These are phyloP conservation scores for Nemophila menziesii DNA, from an alignment of 257 asterid genomes.

Conservation along the genomic window DNA sequence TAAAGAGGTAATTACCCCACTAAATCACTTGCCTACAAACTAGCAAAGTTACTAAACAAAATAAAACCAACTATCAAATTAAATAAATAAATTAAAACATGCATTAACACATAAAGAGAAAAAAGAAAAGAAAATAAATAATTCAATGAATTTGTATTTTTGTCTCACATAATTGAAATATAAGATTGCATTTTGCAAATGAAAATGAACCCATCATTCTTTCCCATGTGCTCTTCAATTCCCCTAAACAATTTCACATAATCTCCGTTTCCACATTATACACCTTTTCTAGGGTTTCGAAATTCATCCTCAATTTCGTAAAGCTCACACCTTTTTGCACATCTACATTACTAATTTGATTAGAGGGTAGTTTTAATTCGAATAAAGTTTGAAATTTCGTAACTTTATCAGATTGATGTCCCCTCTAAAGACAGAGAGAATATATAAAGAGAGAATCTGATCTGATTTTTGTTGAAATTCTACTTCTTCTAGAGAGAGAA, in stretches of 20 bases:
- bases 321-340: slow-evolving; percentile 25
- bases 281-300: slow-evolving; percentile 37
- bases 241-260: slow-evolving; percentile 22
- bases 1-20: too few relatives aligned
- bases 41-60: too few relatives aligned
- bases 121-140: too few relatives aligned
- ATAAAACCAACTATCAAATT: too few relatives aligned
- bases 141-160: too few relatives aligned
- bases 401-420: slow-evolving; percentile 42
- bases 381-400: slow-evolving; percentile 27
- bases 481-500: slow-evolving; percentile 56
- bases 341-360: slow-evolving; percentile 5
- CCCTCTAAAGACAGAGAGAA: slow-evolving; percentile 22
- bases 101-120: too few relatives aligned
- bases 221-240: slow-evolving; percentile 57
- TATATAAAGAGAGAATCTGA: slow-evolving; percentile 38
- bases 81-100: too few relatives aligned
- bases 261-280: slow-evolving; percentile 9
- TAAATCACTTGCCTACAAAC: too few relatives aligned
- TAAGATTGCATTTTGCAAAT: too few relatives aligned
- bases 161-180: too few relatives aligned
- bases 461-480: slow-evolving; percentile 40
- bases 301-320: slow-evolving; percentile 8
- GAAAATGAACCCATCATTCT: slow-evolving; percentile 52
- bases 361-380: too few relatives aligned